phyloP scores from a whole-genome alignment of 2,329 filamentous ascomycete species.

The Septoria linicola region DNA sequence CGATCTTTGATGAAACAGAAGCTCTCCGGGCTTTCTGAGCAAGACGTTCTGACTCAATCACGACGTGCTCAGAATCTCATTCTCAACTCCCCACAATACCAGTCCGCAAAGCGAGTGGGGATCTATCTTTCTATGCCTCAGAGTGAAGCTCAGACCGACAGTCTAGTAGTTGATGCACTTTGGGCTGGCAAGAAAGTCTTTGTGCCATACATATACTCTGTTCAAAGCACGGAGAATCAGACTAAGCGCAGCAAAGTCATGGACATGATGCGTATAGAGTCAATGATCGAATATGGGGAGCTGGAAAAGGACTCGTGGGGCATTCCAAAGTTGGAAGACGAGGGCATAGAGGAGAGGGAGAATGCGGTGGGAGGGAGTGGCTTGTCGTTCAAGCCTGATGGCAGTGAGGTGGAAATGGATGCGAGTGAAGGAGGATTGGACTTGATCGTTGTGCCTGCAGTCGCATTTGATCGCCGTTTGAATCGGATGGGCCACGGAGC shows the following conservation, averaged over 20 bases:
- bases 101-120: constrained; percentile 71
- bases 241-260: constrained; percentile 64
- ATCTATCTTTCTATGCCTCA: constrained; percentile 92
- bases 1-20: constrained; percentile 67
- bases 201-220: constrained; percentile 70
- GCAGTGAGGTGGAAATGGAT: constrained; percentile 23
- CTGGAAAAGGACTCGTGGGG: constrained; percentile 83
- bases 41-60: constrained; percentile 70
- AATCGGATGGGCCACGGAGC: constrained; percentile 87
- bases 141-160: constrained; percentile 79
- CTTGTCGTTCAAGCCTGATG: constrained; percentile 41
- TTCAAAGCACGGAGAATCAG: constrained; percentile 11
- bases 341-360: constrained; percentile 63
- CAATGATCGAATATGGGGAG: constrained; percentile 72
- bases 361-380: constrained; percentile 70
- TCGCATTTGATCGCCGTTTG: constrained; percentile 79
- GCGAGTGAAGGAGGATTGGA: constrained; percentile 59
- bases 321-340: constrained; percentile 77
- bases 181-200: constrained; percentile 73
- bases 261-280: constrained; percentile 86
- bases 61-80: constrained; percentile 63
- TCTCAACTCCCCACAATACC: constrained; percentile 69
- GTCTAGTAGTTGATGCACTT: constrained; percentile 79
- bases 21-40: constrained; percentile 61
- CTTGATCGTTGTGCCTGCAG: constrained; percentile 85